phyloP scores from a whole-genome alignment of 2,329 filamentous ascomycete species.

The Lomentospora prolificans region DNA sequence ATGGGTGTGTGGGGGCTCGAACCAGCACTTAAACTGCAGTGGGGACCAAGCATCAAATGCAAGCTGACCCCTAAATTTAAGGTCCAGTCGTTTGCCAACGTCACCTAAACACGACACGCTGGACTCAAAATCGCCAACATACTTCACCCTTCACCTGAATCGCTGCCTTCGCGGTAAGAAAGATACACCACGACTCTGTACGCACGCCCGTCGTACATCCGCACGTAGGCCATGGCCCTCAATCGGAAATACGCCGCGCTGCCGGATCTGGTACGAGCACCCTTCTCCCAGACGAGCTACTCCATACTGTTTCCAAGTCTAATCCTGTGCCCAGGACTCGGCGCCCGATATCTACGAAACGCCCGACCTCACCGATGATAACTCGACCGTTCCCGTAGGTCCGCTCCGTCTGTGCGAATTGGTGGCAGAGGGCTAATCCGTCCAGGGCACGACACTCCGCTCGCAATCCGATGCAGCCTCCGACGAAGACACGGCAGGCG shows the following conservation, averaged over 20 bases:
- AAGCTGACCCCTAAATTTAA: too few relatives aligned
- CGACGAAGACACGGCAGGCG: conserved; percentile 52
- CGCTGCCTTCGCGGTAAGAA: too few relatives aligned
- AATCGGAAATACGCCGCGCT: conserved; percentile 75
- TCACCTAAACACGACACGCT: too few relatives aligned
- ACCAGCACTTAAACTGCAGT: too few relatives aligned
- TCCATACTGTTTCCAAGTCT: not conserved
- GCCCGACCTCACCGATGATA: conserved; percentile 82
- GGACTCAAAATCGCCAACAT: too few relatives aligned
- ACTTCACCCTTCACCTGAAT: too few relatives aligned
- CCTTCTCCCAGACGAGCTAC: not conserved
- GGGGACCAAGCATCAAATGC: too few relatives aligned
- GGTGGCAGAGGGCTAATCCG: not conserved
- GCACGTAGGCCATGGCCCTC: conserved; percentile 49
- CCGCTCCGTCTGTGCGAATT: not conserved
- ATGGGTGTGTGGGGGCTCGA: too few relatives aligned
- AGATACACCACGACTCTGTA: not conserved
- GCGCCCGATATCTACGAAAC: conserved; percentile 96
- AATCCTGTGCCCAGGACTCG: conserved; percentile 51
- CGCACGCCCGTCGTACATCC: not conserved
- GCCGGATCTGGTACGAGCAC: conserved; percentile 57
- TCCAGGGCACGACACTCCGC: conserved; percentile 43
- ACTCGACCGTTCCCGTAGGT: conserved; percentile 62
- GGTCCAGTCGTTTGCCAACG: too few relatives aligned
- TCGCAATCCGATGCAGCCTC: conserved; percentile 54